Percentiles rank a stretch among this genome's conserved stretches.
Conservation (phyloP, 805 yeast species). For the Starmera quercuum region DNA sequence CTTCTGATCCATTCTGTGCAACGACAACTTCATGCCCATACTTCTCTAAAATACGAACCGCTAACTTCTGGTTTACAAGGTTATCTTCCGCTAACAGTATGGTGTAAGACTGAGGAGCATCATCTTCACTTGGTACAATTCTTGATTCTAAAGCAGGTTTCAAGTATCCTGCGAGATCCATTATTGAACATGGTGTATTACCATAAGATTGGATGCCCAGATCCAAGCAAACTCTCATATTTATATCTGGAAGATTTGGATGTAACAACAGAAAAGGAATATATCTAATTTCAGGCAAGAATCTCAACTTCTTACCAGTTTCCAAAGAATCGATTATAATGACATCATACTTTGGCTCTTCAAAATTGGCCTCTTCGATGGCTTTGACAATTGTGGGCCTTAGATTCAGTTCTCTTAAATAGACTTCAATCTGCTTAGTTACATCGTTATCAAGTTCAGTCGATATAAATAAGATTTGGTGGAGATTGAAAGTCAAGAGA, state of each 20-base stretch:
- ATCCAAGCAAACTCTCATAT: constrained; percentile 76
- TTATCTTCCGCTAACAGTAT: constrained; percentile 83
- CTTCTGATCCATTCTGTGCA: constrained; percentile 81
- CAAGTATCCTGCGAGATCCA: constrained; percentile 75
- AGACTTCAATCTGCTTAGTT: constrained; percentile 40
- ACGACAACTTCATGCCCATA: constrained; percentile 81
- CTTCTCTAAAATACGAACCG: constrained; percentile 77
- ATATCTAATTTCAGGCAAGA: constrained; percentile 71
- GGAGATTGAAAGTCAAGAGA: constrained; percentile 63
- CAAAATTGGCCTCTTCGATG: constrained; percentile 48
- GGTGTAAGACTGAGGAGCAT: constrained; percentile 67
- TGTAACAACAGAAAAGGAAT: constrained; percentile 76
- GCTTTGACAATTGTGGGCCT: constrained; percentile 52
- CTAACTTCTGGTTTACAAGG: constrained; percentile 79
- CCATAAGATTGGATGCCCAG: constrained; percentile 85
- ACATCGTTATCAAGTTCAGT: constrained; percentile 50
- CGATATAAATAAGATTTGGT: constrained; percentile 62
- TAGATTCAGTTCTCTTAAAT: constrained; percentile 48
- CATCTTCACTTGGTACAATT: constrained; percentile 71
- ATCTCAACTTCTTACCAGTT: constrained; percentile 61
- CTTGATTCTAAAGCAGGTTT: constrained; percentile 82
- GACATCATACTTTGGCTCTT: constrained; percentile 57
- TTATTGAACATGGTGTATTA: constrained; percentile 77
- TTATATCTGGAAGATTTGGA: constrained; percentile 67
- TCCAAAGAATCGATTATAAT: constrained; percentile 77